These are phyloP conservation scores for Rhododendron griersonianum DNA, from an alignment of 148 eudicot species.

Conservation along the genomic window DNA sequence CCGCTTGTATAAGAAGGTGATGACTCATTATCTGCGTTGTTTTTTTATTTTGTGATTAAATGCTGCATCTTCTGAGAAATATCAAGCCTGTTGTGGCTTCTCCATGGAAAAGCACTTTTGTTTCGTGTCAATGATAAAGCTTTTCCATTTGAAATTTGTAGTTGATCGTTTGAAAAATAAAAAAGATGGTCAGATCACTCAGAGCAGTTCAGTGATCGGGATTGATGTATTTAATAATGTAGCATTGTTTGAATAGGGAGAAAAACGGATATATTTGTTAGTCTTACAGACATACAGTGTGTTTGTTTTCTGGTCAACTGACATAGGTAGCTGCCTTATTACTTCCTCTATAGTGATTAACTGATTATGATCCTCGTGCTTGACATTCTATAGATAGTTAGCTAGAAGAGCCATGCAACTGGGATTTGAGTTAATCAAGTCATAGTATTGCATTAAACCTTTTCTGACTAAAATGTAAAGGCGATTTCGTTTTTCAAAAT, in stretches of 20 bases:
- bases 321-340: neutral
- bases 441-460: neutral
- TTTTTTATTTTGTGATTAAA: neutral
- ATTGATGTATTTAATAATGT: neutral
- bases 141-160: neutral
- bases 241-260: neutral
- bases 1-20: conserved; percentile 69
- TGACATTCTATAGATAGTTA: neutral
- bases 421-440: neutral
- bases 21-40: neutral
- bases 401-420: neutral
- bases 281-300: neutral
- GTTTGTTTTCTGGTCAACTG: neutral
- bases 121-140: neutral
- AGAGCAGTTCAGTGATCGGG: neutral
- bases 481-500: neutral
- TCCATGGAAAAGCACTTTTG: neutral
- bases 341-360: neutral
- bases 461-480: neutral
- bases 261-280: neutral
- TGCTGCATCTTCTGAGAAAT: neutral
- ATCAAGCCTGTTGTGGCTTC: neutral
- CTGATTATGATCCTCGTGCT: neutral
- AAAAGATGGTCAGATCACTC: neutral
- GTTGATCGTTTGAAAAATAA: neutral